Evolutionary conservation across 768 basidiomycete genomes (phyloP), one percentile per base, ranked within the genome.

Genomic region (Coprinopsis sp.): DNA sequence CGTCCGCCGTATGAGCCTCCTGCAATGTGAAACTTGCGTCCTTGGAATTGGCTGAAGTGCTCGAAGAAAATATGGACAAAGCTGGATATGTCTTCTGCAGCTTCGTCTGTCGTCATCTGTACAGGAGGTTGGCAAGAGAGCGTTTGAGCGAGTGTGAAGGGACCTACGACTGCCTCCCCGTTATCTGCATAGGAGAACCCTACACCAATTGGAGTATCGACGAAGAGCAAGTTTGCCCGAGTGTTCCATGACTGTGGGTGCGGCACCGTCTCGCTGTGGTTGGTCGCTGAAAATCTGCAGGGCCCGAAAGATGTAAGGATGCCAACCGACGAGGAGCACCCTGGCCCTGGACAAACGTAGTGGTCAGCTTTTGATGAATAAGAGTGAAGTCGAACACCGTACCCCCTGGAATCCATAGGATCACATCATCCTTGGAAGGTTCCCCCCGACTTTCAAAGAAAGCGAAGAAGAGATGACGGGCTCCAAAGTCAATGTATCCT

Each of bases 1-100:
- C 80, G 78, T 6, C 84, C 83, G 1, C 77, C 87, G 52, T 89
- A 91, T 0, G 84, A 88, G 63, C 90, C 87, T 11, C 88, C 81
- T 1, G 78, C 68, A 69, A 84, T 73, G 48, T 84, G 81, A 59
- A 83, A 81, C 2, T 68, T 59, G 4, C 84, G 67, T 2, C 82
- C 83, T 53, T 84, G 78, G 68, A 87, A 86, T 52, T 82, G 68
- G 43, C 62, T 69, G 58, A 89, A 89, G 47, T 80, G 73, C 54
- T 87, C 82, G 37, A 87, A 87, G 63, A 87, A 87, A 42, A 87
- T 78, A 6, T 76, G 67, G 1, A 87, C 70, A 52, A 88, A 87
- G 0, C 80, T 77, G 0, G 83, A 81, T 5, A 87, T 78, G 52
- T 88, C 84, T 41, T 75, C 69, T 0, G 82, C 81, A 3, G 81